Base-by-base conservation (phyloP, 2,329 filamentous ascomycete species). In the Scedosporium boydii region DNA sequence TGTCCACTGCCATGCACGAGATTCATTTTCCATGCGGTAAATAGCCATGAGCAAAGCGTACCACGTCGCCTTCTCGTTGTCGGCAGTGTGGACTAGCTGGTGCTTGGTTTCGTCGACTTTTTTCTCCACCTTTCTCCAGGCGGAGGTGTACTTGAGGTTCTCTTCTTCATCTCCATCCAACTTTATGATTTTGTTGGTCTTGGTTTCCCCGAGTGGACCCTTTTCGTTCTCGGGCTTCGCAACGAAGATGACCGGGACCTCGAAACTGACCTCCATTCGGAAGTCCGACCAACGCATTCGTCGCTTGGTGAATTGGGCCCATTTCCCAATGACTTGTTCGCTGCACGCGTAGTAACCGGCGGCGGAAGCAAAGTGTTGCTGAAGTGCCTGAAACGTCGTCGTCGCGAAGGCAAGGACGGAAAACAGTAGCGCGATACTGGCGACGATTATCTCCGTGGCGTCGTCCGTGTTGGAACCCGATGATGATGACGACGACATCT, bases 21-120 rank as follows among this genome's bases (percentile, higher is more conserved):
- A 83, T 16, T 76, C 71, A 0, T 66, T 62, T 67, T 84, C 82
- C 75, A 83, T 81, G 16, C 69, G 68, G 62, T 84, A 81, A 0
- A 83, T 67, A 10, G 78, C 75, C 3, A 75, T 76, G n/a, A 84
- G 72, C 10, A 85, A 69, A 6, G 75, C 74, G 3, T 81, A 73
- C 82, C 82, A 84, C 1, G 81, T 82, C 3, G 80, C 80, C n/a
- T 77, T 71, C 67, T 84, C 82, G 62, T 83, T 82, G 66, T 84
- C 80, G 5, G 81, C 80, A 2, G 82, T 85, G 64, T 82, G 80
- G 0, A 84, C 74, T 59, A 71, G 51, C 51, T 55, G 51, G 6
- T 6, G 44, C 16, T 48, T 48, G 44, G n/a, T 6, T 10, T 48
- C 44, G 6, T 48, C 44, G 44, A 7, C n/a, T 21, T 21, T 4